Evolutionary conservation across 2,329 filamentous ascomycete species (phyloP), one percentile per base, ranked within the genome.

Genomic region (Diaporthe sp.): DNA sequence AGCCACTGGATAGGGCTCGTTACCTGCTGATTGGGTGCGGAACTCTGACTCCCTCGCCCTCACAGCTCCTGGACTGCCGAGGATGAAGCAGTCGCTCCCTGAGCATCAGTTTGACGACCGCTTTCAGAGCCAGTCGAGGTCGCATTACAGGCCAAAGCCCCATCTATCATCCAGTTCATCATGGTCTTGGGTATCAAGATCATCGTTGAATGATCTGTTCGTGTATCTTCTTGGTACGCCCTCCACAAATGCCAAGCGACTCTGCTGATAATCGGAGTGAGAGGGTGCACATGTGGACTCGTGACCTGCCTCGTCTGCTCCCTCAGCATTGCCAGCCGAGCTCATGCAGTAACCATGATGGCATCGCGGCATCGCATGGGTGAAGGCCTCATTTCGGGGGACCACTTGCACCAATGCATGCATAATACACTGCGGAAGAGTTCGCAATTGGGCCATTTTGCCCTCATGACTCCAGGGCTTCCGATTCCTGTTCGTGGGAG

Each of bases 401-500:
- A 25, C 61, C 61, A 67, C n/a, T 61, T 45, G 45, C 61, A 30
- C 50, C 47, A 54, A n/a, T 40, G 64, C 64, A 22, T 28, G 33
- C 19, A 45, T 64, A 3, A 22, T 64, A 10, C n/a, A n/a, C n/a
- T n/a, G n/a, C 38, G n/a, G 28, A 25, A 45, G 58, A 17, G n/a
- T 30, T 2, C 33, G 42, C 42, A 15, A 17, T 50, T 66, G 61
- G 45, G 61, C 45, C 13, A 25, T 25, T 19, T 28, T 38, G 15
- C 33, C 33, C 61, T 28, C 25, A 15, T 68, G 64, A 68, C 64
- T 25, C 15, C 8, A 50, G n/a, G 64, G 30, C 64, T 54, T 30
- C 64, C 64, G 64, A n/a, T 22, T 68, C 33, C 45, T 54, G 45
- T 54, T 68, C 64, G 64, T 68, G 47, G 42, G 45, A 9, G 45